These are phyloP conservation scores for Populus ilicifolia DNA, from an alignment of 345 rosid species.

Conservation along the genomic window DNA sequence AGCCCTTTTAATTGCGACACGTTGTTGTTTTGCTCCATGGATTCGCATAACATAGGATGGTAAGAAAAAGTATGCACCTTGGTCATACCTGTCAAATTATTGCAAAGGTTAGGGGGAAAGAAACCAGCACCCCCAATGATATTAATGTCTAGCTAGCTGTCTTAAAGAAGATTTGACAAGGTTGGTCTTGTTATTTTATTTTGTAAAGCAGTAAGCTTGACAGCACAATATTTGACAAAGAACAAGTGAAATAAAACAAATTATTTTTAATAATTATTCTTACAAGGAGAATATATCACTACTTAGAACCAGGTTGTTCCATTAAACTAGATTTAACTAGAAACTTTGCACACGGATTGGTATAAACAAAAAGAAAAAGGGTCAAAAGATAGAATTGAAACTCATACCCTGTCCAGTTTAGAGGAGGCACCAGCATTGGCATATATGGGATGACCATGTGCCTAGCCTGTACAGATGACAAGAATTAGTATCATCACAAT, in stretches of 20 bases:
- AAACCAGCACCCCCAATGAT: background rate
- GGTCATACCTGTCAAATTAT: constrained; percentile 56
- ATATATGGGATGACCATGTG: constrained; percentile 98
- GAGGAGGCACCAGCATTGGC: constrained; percentile 96
- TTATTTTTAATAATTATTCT: background rate
- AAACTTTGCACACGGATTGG: background rate
- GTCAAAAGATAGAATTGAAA: constrained; percentile 14
- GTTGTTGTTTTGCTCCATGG: constrained; percentile 88
- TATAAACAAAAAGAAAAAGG: constrained; percentile 3
- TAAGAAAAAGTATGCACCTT: constrained; percentile 79
- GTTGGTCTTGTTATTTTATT: background rate
- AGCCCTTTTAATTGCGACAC: constrained; percentile 55
- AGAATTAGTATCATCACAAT: constrained; percentile 19
- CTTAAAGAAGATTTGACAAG: background rate
- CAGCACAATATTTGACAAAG: background rate
- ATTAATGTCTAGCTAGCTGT: background rate
- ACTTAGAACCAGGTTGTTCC: constrained; percentile 1
- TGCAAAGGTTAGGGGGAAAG: background rate
- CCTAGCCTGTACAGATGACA: constrained; percentile 64
- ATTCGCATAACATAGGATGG: constrained; percentile 90
- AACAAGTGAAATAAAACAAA: background rate
- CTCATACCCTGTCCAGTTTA: constrained; percentile 91
- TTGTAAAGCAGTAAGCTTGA: background rate
- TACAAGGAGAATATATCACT: background rate
- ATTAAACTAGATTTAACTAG: background rate